Evolutionary conservation across 176 grass and related monocot genomes (phyloP), one percentile per base, ranked within the genome.

Genomic region (Lolium perenne): DNA sequence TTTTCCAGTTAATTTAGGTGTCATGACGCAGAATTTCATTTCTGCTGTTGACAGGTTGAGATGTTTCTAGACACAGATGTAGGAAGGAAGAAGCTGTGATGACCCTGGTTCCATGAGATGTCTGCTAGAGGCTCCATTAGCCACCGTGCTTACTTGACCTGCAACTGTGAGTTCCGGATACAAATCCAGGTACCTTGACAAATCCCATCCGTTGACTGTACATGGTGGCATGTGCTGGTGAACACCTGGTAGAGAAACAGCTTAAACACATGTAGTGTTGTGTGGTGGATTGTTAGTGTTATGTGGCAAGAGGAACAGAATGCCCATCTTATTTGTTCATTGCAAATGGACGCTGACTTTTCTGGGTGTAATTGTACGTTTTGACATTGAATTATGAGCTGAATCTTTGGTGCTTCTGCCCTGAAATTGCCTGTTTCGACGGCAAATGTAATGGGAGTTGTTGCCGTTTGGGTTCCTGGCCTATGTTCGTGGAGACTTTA

Each of bases 211-310:
- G 48, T 22, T 41, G 21, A 76, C 32, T 35, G 32, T 35, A 35
- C 32, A 35, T 35, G 32, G 32, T 35, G 40, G 72, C 15, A 26
- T 50, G 48, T 67, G 56, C 66, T 41, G 25, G 22, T 74, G 76
- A 2, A 87, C 3, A 20, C 75, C 38, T 58, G 79, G n/a, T 76
- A 58, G 47, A 78, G 66, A 6, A 73, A 71, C 66, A 78, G 21
- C 49, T 71, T 23, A 22, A 82, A 74, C 5, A 20, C 38, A 11
- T 90, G 47, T 74, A 79, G 55, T 58, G 65, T 77, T 86, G 26
- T 51, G 9, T 3, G 12, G 32, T 35, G 38, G 18, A 58, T 41
- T 71, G 66, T 56, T 70, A 1, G 38, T 60, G 20, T 29, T 57
- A 5, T 16, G 0, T 74, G 29, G 18, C 49, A 64, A 10, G 73